Base-by-base conservation (phyloP, 148 eudicot species). In the Fagopyrum esculentum region DNA sequence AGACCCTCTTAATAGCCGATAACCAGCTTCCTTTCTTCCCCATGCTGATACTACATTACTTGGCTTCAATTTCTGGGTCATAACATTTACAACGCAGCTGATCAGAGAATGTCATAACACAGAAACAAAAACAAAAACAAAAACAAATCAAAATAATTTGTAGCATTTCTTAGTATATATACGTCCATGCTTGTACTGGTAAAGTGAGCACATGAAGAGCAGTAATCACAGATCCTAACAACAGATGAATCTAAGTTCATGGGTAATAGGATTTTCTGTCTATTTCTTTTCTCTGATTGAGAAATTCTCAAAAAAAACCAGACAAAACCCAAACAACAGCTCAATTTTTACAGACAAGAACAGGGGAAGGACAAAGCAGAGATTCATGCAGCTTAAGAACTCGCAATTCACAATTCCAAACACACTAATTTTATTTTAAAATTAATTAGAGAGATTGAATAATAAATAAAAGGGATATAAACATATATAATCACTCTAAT, bases 11-110 rank as follows among this genome's bases (percentile, higher is more conserved):
- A 77, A 95, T 90, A 54, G 92, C 97, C 69, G 99, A 90, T 88
- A 95, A 89, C 97, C 99, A 95, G 86, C 93, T 89, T 78, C 99
- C 98, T 85, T 89, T 94, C 88, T 86, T 95, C 35, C 97, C 97
- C 99, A 95, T 95, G 72, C 78, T 85, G 79, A 85, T 74, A 85
- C 71, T 66, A 87, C 99, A 95, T 92, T 81, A 87, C 89, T 66
- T 85, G 79, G 69, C 78, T 57, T 75, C 77, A 82, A 86, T 86
- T 73, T 46, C 87, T 85, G 83, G 71, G 56, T 8, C 19, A 73
- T 29, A 56, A 72, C 44, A 63, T 46, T 51, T 68, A 54, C 17
- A 30, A 57, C 50, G 43, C 72, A 52, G 48, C 9, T 22, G 13
- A 72, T 43, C 5, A 69, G 71, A 6, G 43, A 16, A 22, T 74